Evolutionary conservation across 345 rosid species (phyloP), one percentile per base, ranked within the genome.

Genomic region (Ceriops zippeliana): DNA sequence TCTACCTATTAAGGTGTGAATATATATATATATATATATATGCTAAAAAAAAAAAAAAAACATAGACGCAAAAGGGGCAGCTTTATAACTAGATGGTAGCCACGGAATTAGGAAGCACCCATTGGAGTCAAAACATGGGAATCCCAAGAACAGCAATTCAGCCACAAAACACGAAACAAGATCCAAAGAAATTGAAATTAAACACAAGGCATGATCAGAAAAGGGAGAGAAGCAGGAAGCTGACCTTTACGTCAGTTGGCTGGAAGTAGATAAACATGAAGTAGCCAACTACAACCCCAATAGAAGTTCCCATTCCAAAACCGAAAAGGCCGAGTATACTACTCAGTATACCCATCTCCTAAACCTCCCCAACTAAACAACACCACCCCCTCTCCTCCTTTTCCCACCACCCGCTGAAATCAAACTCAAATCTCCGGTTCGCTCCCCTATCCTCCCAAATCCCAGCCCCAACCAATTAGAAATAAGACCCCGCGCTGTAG

Each of bases 221-320:
- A 62, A 20, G 47, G 19, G 16, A 26, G 8, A 10, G 2, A 61
- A 3, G 5, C 49, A 19, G 52, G 15, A 67, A 70, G 59, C 75
- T 66, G 65, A 86, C 97, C 95, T 93, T 78, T 52, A 89, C 91
- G 79, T 83, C 85, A 74, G 86, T 76, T 16, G 98, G 83, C 73
- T 84, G 90, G 62, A 56, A 60, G 85, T 78, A 83, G 75, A 93
- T 81, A 78, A 93, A 93, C 87, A 89, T 58, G 80, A 73, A 89
- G 79, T 91, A 89, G 35, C 98, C 98, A 57, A 86, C 72, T 38
- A 83, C 70, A 66, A 89, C 51, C 28, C 96, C 98, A 56, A 86
- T 58, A 28, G 93, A 84, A 62, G 91, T 88, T 66, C 97, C 98
- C 46, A 91, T 58, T 20, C 97, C 97, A 47, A 91, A 89, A 58